Evolutionary conservation across 495 filamentous ascomycete genomes (phyloP), one percentile per base, ranked within the genome.

Genomic region (Penicillium dipodomyicola): DNA sequence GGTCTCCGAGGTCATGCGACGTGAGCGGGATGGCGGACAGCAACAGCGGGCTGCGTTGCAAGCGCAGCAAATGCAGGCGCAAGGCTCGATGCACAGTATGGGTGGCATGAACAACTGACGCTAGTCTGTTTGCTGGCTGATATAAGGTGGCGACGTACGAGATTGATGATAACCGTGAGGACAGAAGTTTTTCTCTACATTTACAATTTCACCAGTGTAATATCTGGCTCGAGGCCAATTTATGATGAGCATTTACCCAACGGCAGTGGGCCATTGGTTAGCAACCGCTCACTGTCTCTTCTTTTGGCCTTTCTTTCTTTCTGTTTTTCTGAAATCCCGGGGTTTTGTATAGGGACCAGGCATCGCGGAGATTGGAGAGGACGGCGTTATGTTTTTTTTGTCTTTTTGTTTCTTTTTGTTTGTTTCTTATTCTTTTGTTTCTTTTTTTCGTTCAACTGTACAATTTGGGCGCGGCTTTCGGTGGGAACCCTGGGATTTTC

Each of bases 1-100:
- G 51, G 77, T 83, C 23, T 57, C 70, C 8, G 78, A 81, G 49
- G 62, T 79, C n/a, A 73, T 84, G 59, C 70, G 68, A 40, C 69
- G 72, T 17, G 74, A 75, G 7, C 66, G 69, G 5, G 69, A 81
- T 37, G 58, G 66, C 23, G 62, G 61, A 14, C 75, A 76, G 29
- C 83, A 61, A 73, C 39, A 73, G 63, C 56, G 70, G 47, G 30
- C 52, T 59, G 43, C 68, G 1, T 67, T 54, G 19, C 51, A 54
- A 23, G 52, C 52, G 63, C 72, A 77, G 43, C 72, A 77, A 54
- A 75, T 80, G 55, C 77, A 75, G 49, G 69, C 74, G 29, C 75
- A 78, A 52, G 75, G 72, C 49, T 77, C 77, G 70, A 77, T 75
- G 77, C 73, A 77, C 37, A 75, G 52, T n/a, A 54, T 54, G 52